phyloP scores from a whole-genome alignment of 352 stramenopile species.

The Phytopythium mirpurense region DNA sequence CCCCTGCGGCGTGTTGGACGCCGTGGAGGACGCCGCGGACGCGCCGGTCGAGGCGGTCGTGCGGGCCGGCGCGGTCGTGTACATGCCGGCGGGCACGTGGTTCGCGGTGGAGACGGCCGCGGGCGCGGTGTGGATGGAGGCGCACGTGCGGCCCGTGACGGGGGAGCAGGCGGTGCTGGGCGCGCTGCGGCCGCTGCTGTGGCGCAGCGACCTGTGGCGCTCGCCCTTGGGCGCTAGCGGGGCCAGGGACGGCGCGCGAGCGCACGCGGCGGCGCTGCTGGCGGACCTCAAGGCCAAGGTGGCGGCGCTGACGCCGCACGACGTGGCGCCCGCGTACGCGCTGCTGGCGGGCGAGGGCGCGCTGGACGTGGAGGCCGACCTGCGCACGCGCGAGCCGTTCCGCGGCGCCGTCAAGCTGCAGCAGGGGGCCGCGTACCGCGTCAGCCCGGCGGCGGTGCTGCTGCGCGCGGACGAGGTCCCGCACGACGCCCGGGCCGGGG shows the following conservation, averaged over 20 bases:
- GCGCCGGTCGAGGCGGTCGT: conserved; percentile 3
- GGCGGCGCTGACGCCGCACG: conserved; percentile 10
- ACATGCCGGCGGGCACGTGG: conserved; percentile 52
- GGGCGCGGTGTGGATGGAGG: conserved; percentile 32
- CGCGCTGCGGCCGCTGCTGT: conserved; percentile 25
- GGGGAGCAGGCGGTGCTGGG: conserved; percentile 20
- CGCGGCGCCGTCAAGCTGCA: conserved; percentile 15
- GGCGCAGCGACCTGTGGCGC: conserved; percentile 20
- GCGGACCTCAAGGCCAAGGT: conserved; percentile 13
- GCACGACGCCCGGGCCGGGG: background rate
- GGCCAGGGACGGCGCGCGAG: background rate
- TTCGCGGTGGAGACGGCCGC: conserved; percentile 22
- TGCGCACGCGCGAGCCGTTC: background rate
- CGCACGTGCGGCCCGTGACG: conserved; percentile 23
- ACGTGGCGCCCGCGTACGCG: conserved; percentile 36
- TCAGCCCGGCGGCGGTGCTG: conserved; percentile 43
- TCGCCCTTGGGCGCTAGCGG: conserved; percentile 10
- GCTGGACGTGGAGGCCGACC: background rate
- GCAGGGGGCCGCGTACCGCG: conserved; percentile 30
- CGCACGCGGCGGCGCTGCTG: conserved; percentile 15
- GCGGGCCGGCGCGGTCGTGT: conserved; percentile 27
- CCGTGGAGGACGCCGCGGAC: conserved; percentile 8
- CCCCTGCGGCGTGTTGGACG: conserved; percentile 19
- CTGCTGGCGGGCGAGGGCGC: conserved; percentile 9
- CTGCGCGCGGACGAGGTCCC: conserved; percentile 32